A percentile compares a stretch with the other conserved stretches of the same genome.
phyloP scores from a whole-genome alignment of 2,329 filamentous ascomycete species.

The Diaporthe citri region DNA sequence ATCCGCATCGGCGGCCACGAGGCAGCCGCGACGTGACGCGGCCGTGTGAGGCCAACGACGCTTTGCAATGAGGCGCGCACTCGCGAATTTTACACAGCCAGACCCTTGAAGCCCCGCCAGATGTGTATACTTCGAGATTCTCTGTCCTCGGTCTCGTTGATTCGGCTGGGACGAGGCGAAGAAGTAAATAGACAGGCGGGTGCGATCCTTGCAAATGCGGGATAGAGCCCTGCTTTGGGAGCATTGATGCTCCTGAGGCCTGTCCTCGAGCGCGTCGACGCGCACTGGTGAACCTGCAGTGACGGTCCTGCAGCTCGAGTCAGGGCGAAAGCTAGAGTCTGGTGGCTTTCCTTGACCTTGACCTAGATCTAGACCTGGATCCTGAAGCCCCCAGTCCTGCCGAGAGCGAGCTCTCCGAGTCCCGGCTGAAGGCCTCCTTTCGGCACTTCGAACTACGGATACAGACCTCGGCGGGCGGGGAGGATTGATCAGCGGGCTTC shows the following conservation, averaged over 20 bases:
- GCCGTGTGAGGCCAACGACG: neutral
- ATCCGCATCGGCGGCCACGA: neutral
- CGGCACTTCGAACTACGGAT: neutral
- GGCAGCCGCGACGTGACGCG: neutral
- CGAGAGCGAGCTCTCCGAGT: conserved; percentile 3
- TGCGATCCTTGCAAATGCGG: conserved; percentile 15
- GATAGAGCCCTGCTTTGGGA: too few relatives aligned
- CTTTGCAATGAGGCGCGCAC: neutral
- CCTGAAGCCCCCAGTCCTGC: neutral
- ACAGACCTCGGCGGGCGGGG: neutral
- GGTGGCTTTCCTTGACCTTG: neutral
- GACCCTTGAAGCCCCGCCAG: too few relatives aligned
- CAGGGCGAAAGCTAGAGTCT: conserved; percentile 1
- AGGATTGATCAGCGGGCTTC: neutral
- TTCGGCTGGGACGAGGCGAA: neutral
- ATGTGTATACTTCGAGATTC: neutral
- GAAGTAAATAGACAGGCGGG: neutral
- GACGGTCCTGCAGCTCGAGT: conserved; percentile 31
- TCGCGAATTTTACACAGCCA: neutral
- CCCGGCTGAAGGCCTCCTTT: neutral
- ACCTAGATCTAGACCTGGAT: neutral
- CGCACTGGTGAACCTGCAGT: conserved; percentile 20
- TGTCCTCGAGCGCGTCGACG: conserved; percentile 8
- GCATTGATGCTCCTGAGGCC: conserved; percentile 21
- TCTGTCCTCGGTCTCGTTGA: neutral